phyloP scores from a whole-genome alignment of 2,329 filamentous ascomycete species.

The Fusarium metavorans region DNA sequence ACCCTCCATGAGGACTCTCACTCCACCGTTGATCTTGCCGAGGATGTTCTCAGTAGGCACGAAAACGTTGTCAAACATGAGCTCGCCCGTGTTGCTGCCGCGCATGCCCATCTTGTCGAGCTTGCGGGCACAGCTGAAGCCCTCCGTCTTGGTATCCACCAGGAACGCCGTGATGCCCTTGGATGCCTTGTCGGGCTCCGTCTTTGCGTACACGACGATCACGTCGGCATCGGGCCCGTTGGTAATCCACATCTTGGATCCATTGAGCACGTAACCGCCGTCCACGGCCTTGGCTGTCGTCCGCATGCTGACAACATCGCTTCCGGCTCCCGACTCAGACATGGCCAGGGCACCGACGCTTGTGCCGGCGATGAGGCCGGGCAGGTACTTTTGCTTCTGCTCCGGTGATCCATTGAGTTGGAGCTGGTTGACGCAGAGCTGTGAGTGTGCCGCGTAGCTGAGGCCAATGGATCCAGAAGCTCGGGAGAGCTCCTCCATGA shows the following conservation, averaged over 20 bases:
- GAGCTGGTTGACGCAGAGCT: constrained; percentile 96
- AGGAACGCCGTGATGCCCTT: constrained; percentile 97
- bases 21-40: constrained; percentile 83
- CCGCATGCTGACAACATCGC: constrained; percentile 96
- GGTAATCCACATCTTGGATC: constrained; percentile 99
- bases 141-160: constrained; percentile 76
- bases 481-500: constrained; percentile 94
- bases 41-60: constrained; percentile 86
- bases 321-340: constrained; percentile 91
- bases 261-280: constrained; percentile 87
- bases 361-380: constrained; percentile 82
- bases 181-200: constrained; percentile 79
- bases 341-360: constrained; percentile 91
- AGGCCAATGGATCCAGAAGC: constrained; percentile 87
- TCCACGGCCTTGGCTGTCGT: constrained; percentile 83
- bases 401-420: constrained; percentile 85
- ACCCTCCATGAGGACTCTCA: constrained; percentile 94
- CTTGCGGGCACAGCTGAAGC: constrained; percentile 90
- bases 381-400: constrained; percentile 86
- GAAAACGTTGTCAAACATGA: constrained; percentile 91
- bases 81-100: constrained; percentile 94
- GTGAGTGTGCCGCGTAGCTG: constrained; percentile 95
- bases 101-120: constrained; percentile 99
- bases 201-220: constrained; percentile 98
- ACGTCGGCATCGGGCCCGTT: constrained; percentile 95